Percentiles rank a stretch among this genome's conserved stretches.
phyloP scores from a whole-genome alignment of 495 filamentous ascomycete genomes.

The Aspergillus cristatus region DNA sequence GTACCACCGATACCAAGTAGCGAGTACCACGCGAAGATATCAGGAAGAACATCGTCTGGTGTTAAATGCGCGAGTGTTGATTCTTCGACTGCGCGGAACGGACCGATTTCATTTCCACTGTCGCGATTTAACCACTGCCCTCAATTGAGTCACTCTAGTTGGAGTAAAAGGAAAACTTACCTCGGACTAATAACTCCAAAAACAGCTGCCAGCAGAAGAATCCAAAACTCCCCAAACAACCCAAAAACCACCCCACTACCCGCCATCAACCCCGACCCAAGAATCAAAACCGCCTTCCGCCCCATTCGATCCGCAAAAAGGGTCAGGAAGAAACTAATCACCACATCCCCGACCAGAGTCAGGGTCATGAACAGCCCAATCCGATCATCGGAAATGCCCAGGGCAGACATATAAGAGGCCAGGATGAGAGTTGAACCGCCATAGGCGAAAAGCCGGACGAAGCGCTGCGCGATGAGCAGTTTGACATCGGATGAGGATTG shows the following conservation, averaged over 20 bases:
- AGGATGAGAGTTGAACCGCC: slow-evolving; percentile 68
- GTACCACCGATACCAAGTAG: slow-evolving; percentile 56
- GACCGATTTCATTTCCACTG: slow-evolving; percentile 70
- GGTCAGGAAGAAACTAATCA: slow-evolving; percentile 67
- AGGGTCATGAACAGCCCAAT: slow-evolving; percentile 86
- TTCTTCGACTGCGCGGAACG: slow-evolving; percentile 81
- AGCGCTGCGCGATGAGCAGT: slow-evolving; percentile 63
- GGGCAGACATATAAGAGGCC: slow-evolving; percentile 56
- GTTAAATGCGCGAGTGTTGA: slow-evolving; percentile 70
- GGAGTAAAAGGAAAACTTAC: slow-evolving; percentile 19
- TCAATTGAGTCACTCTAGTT: too few relatives aligned
- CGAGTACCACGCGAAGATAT: slow-evolving; percentile 79
- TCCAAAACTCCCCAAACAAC: slow-evolving; percentile 60
- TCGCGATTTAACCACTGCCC: slow-evolving; percentile 6
- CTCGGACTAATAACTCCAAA: slow-evolving; percentile 75
- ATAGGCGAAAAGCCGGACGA: slow-evolving; percentile 73
- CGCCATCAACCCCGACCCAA: slow-evolving; percentile 62
- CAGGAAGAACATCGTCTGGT: slow-evolving; percentile 46
- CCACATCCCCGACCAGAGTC: slow-evolving; percentile 70
- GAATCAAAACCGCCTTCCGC: slow-evolving; percentile 55
- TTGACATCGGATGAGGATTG: slow-evolving; percentile 52
- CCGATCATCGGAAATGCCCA: slow-evolving; percentile 57
- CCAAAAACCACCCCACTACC: slow-evolving; percentile 62
- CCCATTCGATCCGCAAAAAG: slow-evolving; percentile 67
- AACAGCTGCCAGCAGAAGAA: slow-evolving; percentile 62